Conservation (phyloP, 2,329 filamentous ascomycete genomes). For the Penicillium aurantiogriseum region DNA sequence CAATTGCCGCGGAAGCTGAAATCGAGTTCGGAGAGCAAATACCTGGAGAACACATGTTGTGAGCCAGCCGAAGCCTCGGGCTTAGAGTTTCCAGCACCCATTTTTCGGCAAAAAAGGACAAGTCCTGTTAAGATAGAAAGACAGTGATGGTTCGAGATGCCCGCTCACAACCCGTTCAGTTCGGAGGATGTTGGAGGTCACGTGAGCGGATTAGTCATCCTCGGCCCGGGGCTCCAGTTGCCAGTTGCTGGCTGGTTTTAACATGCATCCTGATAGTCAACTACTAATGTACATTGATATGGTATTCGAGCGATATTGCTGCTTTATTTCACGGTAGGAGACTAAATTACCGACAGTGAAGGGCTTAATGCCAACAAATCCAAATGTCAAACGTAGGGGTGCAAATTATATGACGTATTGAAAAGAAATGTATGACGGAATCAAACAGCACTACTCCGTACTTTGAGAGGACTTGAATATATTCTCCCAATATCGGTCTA, state of each 20-base stretch:
- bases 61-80: conserved; percentile 50
- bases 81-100: conserved; percentile 65
- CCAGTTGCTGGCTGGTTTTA: background rate
- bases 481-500: background rate
- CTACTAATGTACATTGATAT: background rate
- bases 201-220: conserved; percentile 1
- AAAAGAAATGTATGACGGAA: background rate
- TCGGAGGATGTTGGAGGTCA: conserved; percentile 14
- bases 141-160: conserved; percentile 5
- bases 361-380: background rate
- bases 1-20: conserved; percentile 6
- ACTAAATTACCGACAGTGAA: too few relatives aligned
- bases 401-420: background rate
- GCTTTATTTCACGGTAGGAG: background rate
- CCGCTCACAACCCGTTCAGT: conserved; percentile 10
- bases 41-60: conserved; percentile 65
- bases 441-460: background rate
- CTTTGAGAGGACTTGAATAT: background rate
- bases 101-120: conserved; percentile 28
- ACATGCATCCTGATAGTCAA: background rate
- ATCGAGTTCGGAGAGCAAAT: conserved; percentile 12
- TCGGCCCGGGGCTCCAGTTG: background rate
- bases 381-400: background rate
- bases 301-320: background rate
- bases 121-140: conserved; percentile 9